Evolutionary conservation across 768 basidiomycete species (phyloP), one percentile per base, ranked within the genome.

Genomic region (Mrakia frigida): DNA sequence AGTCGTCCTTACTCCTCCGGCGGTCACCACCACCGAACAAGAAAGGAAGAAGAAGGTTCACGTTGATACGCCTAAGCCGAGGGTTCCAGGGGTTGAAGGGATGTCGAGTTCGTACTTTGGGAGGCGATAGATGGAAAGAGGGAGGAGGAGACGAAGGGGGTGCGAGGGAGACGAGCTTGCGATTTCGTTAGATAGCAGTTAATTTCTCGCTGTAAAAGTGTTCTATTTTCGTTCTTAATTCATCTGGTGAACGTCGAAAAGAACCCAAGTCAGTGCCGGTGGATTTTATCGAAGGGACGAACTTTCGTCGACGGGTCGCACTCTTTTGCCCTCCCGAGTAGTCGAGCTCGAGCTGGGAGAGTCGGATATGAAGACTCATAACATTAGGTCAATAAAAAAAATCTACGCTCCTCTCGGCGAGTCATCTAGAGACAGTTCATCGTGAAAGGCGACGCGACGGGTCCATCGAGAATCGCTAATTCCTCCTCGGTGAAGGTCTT

Each of bases 401-500:
- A 53, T 18, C 18, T 5, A 43, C 1, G 11, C 43, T 11, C 11
- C 2, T 14, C 43, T 14, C 6, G 16, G 43, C 25, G 52, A 53
- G 25, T 21, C 52, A 10, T 5, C 63, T 68, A 68, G 39, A 77
- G 61, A 21, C 70, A 50, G 6, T 31, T n/a, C 43, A 73, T 65
- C 33, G 70, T 77, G 59, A 71, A 73, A 3, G 56, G 59, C 14
- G 70, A 60, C 3, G 95, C 94, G 0, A 92, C 91, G 0, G 93
- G 92, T 2, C 92, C 90, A 82, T 97, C 95, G n/a, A 98, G 86
- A 31, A 94, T 90, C 2, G 85, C 86, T 53, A 98, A 84, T 81
- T 97, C 95, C 77, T 91, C 91, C 4, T 82, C 80, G 0, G 90
- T 90, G 82, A 97, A 94, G 50, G 81, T 68, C 80, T 0, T 87